Conservation (phyloP, 352 stramenopile genomes). For the Thraustotheca clavata region DNA sequence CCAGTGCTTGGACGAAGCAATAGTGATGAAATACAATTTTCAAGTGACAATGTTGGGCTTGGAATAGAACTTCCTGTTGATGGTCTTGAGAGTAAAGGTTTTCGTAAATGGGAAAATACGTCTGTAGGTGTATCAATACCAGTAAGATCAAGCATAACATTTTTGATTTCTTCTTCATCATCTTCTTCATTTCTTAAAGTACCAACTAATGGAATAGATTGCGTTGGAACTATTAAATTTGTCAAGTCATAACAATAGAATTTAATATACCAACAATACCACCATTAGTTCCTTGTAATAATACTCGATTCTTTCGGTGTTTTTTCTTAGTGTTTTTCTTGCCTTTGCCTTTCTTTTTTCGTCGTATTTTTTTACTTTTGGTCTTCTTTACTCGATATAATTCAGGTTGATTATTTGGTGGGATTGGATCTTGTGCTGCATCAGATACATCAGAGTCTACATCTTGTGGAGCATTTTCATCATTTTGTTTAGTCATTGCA, state of each 20-base stretch:
- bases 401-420: constrained; percentile 26
- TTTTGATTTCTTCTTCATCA: neutral
- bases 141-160: constrained; percentile 2
- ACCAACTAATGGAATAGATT: neutral
- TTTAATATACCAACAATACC: constrained; percentile 5
- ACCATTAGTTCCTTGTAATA: constrained; percentile 11
- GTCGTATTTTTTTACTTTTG: constrained; percentile 23
- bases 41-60: constrained; percentile 9
- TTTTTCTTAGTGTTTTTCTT: constrained; percentile 24
- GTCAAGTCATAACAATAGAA: no score
- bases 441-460: constrained; percentile 57
- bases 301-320: constrained; percentile 27
- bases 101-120: constrained; percentile 11
- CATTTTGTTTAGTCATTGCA: constrained; percentile 23
- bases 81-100: neutral
- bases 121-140: constrained; percentile 11
- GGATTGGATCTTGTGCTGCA: constrained; percentile 55
- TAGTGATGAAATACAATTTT: neutral
- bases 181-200: neutral
- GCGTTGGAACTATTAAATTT: neutral
- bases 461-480: constrained; percentile 21
- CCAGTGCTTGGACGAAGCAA: neutral
- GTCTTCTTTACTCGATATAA: neutral
- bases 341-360: constrained; percentile 25
- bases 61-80: constrained; percentile 2